These are phyloP conservation scores for Haplosporangium gracile DNA, from an alignment of 192 early-diverging fungal genomes.

Conservation along the genomic window DNA sequence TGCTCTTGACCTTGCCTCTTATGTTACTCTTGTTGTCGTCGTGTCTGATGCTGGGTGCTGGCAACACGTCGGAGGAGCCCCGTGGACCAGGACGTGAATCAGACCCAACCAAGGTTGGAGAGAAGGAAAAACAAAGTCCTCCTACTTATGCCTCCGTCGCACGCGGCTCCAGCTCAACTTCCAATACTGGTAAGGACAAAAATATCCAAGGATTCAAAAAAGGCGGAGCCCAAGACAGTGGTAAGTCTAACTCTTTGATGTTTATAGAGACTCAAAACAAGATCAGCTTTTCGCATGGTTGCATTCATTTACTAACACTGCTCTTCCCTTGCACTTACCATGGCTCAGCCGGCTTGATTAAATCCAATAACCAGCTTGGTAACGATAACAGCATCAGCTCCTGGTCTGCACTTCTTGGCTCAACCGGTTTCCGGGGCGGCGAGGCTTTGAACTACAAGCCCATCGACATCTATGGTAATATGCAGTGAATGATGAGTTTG, in stretches of 20 bases:
- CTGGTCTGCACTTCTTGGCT: slow-evolving; percentile 5
- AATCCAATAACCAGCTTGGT: slow-evolving; percentile 3
- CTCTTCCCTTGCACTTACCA: no score
- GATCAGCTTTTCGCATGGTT: no score
- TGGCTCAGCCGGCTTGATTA: not conserved
- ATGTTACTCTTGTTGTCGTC: slow-evolving; percentile 14
- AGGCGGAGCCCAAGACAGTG: slow-evolving; percentile 5
- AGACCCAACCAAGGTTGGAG: not conserved
- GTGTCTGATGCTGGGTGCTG: slow-evolving; percentile 12
- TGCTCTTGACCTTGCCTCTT: not conserved
- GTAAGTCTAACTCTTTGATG: not conserved
- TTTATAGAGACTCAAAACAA: no score
- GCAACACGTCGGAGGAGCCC: not conserved
- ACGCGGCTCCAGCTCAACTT: not conserved
- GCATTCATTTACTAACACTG: no score
- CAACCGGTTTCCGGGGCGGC: slow-evolving; percentile 13
- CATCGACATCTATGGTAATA: slow-evolving; percentile 14
- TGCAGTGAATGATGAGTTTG: not conserved
- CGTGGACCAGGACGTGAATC: slow-evolving; percentile 7
- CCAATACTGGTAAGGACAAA: slow-evolving; percentile 1
- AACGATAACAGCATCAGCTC: not conserved
- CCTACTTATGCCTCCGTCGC: not conserved
- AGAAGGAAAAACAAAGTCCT: not conserved
- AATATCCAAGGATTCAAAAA: not conserved
- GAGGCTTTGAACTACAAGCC: slow-evolving; percentile 7